Percentiles rank a stretch among this genome's conserved stretches.
These are phyloP conservation scores for Lathyrus sativus DNA, from an alignment of 306 rosid species.

Conservation along the genomic window DNA sequence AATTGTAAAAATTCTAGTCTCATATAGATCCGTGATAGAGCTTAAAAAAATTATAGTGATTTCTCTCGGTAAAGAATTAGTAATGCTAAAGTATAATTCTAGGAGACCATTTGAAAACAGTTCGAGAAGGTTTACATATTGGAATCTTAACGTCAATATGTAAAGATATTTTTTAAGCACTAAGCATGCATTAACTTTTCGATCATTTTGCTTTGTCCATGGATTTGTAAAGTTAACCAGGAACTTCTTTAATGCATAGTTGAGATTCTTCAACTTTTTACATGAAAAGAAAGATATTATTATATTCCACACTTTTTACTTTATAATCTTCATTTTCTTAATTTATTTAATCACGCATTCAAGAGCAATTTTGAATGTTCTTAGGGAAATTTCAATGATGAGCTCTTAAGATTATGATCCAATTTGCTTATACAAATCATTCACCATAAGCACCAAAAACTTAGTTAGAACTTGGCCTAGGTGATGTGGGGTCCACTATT, in stretches of 20 bases:
- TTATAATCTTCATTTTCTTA: slow-evolving; percentile 1
- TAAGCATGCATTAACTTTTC: not conserved
- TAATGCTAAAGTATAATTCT: too few species aligned
- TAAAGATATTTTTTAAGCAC: not conserved
- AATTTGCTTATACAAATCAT: not conserved
- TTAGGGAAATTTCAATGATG: not conserved
- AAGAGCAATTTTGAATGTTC: not conserved
- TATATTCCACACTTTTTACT: slow-evolving; percentile 55
- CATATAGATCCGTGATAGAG: too few species aligned
- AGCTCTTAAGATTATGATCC: not conserved
- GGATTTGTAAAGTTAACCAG: slow-evolving; percentile 36
- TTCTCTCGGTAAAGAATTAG: too few species aligned
- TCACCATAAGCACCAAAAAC: not conserved
- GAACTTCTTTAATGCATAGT: slow-evolving; percentile 36
- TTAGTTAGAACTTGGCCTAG: not conserved
- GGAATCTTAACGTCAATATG: not conserved
- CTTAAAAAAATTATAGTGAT: too few species aligned
- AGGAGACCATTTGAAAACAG: too few species aligned
- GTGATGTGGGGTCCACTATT: too few species aligned
- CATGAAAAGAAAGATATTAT: slow-evolving; percentile 67
- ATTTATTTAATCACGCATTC: slow-evolving; percentile 39
- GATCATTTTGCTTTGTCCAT: slow-evolving; percentile 44
- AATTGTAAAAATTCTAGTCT: too few species aligned
- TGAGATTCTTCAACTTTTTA: slow-evolving; percentile 65
- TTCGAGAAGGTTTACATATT: not conserved